These are phyloP conservation scores for Coemansia sp. DNA, from an alignment of 192 early-diverging fungal species.

Conservation along the genomic window DNA sequence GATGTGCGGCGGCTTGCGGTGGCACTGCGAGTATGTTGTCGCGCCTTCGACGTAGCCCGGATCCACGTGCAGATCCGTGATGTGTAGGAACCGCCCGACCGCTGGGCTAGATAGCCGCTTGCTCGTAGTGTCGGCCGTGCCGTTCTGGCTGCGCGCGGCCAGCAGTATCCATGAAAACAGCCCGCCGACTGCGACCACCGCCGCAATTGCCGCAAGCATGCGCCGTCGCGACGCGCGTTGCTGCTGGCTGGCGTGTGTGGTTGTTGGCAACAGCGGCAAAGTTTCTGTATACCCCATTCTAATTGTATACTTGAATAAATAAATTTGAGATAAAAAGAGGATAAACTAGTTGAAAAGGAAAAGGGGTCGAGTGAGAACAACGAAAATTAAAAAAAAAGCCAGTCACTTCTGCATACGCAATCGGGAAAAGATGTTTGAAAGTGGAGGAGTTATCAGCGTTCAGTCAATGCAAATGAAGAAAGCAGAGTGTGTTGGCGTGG, in stretches of 20 bases:
- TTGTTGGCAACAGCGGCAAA: background rate
- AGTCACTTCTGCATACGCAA: background rate
- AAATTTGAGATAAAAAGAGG: background rate
- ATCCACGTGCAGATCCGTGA: slow-evolving; percentile 74
- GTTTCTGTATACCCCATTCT: background rate
- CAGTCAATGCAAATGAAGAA: too few relatives aligned
- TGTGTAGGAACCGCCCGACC: slow-evolving; percentile 64
- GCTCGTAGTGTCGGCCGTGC: background rate
- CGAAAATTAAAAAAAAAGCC: background rate
- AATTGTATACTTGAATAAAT: too few relatives aligned
- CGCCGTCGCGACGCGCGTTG: background rate
- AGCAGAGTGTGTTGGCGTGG: too few relatives aligned
- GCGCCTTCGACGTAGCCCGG: slow-evolving; percentile 55
- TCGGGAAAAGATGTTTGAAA: too few relatives aligned
- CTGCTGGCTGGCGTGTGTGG: background rate
- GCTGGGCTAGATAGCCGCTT: slow-evolving; percentile 17
- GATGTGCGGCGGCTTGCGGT: slow-evolving; percentile 18
- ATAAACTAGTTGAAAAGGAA: too few relatives aligned
- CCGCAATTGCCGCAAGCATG: background rate
- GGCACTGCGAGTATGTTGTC: slow-evolving; percentile 60
- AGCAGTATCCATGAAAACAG: background rate
- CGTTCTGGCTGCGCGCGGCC: background rate
- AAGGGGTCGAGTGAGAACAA: too few relatives aligned
- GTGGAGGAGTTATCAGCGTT: too few relatives aligned
- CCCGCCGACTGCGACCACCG: background rate